Percentiles rank a stretch among this genome's conserved stretches.
These are phyloP conservation scores for Teunomyces aglyptinius DNA, from an alignment of 805 yeast species.

Conservation along the genomic window DNA sequence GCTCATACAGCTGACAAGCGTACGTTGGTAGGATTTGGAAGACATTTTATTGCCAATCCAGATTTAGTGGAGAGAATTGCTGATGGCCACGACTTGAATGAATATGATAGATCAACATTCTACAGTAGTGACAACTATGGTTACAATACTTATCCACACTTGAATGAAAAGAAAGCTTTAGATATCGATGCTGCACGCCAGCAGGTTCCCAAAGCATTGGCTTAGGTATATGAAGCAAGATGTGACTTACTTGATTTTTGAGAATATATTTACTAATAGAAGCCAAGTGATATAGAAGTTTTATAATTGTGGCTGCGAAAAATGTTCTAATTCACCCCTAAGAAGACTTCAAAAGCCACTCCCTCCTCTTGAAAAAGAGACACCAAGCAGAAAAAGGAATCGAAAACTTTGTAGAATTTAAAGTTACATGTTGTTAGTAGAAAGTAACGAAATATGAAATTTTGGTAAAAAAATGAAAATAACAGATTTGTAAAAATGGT, in stretches of 20 bases:
- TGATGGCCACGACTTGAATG: slow-evolving; percentile 37
- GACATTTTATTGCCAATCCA: slow-evolving; percentile 54
- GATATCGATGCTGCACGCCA: background rate
- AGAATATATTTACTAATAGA: background rate
- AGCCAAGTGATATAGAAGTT: background rate
- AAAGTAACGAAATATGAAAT: no score
- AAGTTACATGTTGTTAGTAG: no score
- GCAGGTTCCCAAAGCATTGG: background rate
- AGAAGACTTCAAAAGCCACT: no score
- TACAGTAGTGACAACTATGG: slow-evolving; percentile 35
- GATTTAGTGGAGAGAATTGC: slow-evolving; percentile 48
- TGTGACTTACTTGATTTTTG: background rate
- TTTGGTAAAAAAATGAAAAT: no score
- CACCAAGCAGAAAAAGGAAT: no score
- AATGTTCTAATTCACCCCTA: background rate
- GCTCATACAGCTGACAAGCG: slow-evolving; percentile 14
- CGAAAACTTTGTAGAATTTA: no score
- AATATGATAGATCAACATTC: slow-evolving; percentile 50
- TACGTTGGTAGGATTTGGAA: slow-evolving; percentile 42
- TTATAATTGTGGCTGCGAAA: background rate
- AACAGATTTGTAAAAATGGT: no score
- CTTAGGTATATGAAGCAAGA: background rate
- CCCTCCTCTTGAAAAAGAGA: no score
- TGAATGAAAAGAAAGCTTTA: background rate
- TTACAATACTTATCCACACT: slow-evolving; percentile 10